Base-by-base conservation (phyloP, 345 rosid species). In the Alliaria petiolata region DNA sequence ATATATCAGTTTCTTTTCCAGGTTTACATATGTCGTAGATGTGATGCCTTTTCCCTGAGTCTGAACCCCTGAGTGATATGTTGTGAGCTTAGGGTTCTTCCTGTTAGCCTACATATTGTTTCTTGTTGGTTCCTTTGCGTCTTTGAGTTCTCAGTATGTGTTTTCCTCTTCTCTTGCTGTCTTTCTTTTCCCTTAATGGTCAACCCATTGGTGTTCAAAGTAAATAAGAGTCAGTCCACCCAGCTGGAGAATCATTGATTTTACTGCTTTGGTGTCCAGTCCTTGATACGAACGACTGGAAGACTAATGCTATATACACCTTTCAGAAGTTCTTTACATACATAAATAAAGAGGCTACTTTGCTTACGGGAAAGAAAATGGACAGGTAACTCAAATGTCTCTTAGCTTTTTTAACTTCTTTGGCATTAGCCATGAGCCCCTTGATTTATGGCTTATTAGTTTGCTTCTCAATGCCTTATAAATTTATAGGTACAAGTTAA, bases 401-500 rank as follows among this genome's bases (percentile, higher is more conserved):
- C 64, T 53, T 45, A 35, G 20, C 11, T 2, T 43, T 14, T 12
- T 15, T 58, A 34, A 25, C 30, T 61, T 46, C 45, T 47, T 45
- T 36, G 20, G 51, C 65, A 42, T 71, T 3, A 9, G 15, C n/a
- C 65, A 42, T 71, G 3, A 9, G 38, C 31, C 11, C 50, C 50
- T 43, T 51, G 1, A 35, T 26, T 14, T 42, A 14, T 57, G 5
- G 44, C 43, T 51, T 68, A 62, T 9, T 8, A 14, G 39, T 51
- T 76, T 65, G 4, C 11, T 52, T 53, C 17, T 66, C 36, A 10
- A 14, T 31, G 35, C 47, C 40, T 58, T 69, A 4, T 52, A 60
- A 22, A 9, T 40, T 42, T n/a, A 12, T 45, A 95, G 99, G 84
- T 95, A 91, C 88, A 88, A 85, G 84, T 83, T 95, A 80, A 85